Evolutionary conservation across 2,329 filamentous ascomycete genomes (phyloP).

Genomic region (Clonostachys chloroleuca): DNA sequence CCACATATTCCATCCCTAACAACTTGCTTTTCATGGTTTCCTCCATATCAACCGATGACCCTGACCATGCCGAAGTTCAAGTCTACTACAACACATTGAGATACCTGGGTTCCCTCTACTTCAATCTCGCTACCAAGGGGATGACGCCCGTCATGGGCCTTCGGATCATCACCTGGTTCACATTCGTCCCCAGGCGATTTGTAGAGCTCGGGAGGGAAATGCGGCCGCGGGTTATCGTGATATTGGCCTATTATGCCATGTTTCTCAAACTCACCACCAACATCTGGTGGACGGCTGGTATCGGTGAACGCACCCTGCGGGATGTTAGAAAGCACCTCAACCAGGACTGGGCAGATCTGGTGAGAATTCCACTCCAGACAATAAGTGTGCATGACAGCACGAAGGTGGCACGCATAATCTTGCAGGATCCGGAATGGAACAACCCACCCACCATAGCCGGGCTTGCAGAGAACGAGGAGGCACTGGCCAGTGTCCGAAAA

Average conservation of each 20-base stretch:
- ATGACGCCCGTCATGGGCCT: constrained; percentile 38
- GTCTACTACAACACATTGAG: constrained; percentile 41
- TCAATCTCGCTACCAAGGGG: constrained; percentile 34
- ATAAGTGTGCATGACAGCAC: constrained; percentile 21
- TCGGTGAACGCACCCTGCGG: constrained; percentile 38
- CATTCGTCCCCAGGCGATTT: constrained; percentile 39
- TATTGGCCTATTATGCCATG: constrained; percentile 46
- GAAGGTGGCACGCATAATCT: constrained; percentile 33
- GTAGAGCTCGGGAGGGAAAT: constrained; percentile 33
- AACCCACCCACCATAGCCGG: too few species aligned
- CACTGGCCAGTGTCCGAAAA: constrained; percentile 1
- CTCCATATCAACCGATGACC: constrained; percentile 34
- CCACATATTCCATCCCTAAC: constrained; percentile 35
- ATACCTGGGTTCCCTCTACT: constrained; percentile 47
- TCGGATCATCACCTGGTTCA: constrained; percentile 48
- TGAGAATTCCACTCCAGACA: constrained; percentile 34
- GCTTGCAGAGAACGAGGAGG: background rate
- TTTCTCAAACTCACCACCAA: constrained; percentile 38
- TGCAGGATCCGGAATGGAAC: constrained; percentile 37
- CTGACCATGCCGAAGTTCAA: constrained; percentile 29
- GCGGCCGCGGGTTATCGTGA: constrained; percentile 41
- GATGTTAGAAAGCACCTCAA: constrained; percentile 35
- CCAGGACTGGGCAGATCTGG: constrained; percentile 29
- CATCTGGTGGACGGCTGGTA: constrained; percentile 46
- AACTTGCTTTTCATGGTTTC: constrained; percentile 44